Evolutionary conservation across 2,329 filamentous ascomycete genomes (phyloP).

Genomic region (Thelonectria discophora): DNA sequence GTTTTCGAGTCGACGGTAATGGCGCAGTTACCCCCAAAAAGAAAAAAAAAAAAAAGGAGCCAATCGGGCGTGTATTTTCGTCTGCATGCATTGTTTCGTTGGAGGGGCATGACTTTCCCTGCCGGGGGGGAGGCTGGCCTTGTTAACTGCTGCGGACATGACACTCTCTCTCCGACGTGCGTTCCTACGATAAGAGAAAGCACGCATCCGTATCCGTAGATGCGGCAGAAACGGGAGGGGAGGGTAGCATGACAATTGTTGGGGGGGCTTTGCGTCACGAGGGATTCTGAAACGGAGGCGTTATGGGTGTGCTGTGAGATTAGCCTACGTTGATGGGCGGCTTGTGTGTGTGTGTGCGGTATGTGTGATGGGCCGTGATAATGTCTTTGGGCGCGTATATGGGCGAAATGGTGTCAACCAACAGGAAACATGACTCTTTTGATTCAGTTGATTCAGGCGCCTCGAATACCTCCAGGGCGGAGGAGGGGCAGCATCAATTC

Average conservation of each 20-base stretch:
- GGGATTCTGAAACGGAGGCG: constrained; percentile 14
- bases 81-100: constrained; percentile 17
- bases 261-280: neutral
- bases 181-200: constrained; percentile 2
- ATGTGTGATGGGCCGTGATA: neutral
- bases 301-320: neutral
- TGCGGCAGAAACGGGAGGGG: too few relatives aligned
- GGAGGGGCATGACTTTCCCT: constrained; percentile 22
- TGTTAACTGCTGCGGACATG: constrained; percentile 10
- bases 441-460: neutral
- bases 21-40: neutral
- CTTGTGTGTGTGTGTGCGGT: neutral
- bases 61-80: constrained; percentile 5
- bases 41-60: neutral
- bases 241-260: neutral
- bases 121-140: neutral
- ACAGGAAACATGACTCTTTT: too few relatives aligned
- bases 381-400: too few relatives aligned
- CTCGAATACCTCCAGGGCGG: neutral
- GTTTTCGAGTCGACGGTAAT: constrained; percentile 6
- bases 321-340: neutral
- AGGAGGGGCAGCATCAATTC: neutral
- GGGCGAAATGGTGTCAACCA: too few relatives aligned
- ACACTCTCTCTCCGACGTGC: neutral
- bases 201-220: neutral